phyloP scores from a whole-genome alignment of 257 asterid species.

The Nicotiana attenuata region DNA sequence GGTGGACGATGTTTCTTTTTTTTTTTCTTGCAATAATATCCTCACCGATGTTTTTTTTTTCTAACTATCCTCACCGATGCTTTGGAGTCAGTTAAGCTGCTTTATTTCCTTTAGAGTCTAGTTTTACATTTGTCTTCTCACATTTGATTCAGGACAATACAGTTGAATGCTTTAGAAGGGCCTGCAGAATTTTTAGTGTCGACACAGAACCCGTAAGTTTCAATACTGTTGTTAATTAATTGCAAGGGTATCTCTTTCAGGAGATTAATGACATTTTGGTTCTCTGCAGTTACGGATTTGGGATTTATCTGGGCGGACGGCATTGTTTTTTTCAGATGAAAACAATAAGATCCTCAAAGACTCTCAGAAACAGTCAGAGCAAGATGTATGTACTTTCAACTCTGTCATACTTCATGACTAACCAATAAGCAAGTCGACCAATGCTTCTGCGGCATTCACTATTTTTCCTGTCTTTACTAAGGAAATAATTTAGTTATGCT shows the following conservation, averaged over 20 bases:
- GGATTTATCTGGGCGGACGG: constrained; percentile 92
- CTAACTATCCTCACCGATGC: neutral
- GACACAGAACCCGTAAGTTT: constrained; percentile 73
- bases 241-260: constrained; percentile 6
- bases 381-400: constrained; percentile 57
- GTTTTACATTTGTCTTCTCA: constrained; percentile 19
- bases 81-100: constrained; percentile 1
- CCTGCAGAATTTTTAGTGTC: constrained; percentile 74
- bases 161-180: constrained; percentile 84
- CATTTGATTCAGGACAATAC: constrained; percentile 67
- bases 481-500: neutral
- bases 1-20: neutral
- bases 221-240: constrained; percentile 10
- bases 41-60: neutral
- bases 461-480: constrained; percentile 4
- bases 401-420: constrained; percentile 8
- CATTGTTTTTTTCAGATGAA: constrained; percentile 57
- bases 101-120: constrained; percentile 4
- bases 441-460: constrained; percentile 6
- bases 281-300: constrained; percentile 71
- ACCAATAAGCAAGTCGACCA: constrained; percentile 3
- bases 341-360: constrained; percentile 59
- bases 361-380: constrained; percentile 62
- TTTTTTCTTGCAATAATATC: constrained; percentile 1
- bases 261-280: constrained; percentile 24